Evolutionary conservation across 2,329 filamentous ascomycete genomes (phyloP).

Genomic region (Ploettnerulaceae sp.): DNA sequence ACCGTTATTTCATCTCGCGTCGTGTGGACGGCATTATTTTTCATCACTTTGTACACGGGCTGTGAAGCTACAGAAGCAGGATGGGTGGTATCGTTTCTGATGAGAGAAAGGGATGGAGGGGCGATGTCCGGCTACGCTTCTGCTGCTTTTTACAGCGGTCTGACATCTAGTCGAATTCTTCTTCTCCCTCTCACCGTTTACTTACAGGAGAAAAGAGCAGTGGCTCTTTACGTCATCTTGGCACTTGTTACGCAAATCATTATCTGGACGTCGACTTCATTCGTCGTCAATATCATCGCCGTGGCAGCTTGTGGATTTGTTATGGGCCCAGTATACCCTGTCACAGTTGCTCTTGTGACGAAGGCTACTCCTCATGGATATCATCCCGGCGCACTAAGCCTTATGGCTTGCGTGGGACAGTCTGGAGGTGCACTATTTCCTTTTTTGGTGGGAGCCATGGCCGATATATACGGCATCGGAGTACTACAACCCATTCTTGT

Average conservation of each 20-base stretch:
- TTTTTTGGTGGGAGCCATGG: conserved; percentile 10
- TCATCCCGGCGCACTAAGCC: conserved; percentile 11
- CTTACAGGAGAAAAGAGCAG: conserved; percentile 64
- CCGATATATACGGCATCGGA: conserved; percentile 3
- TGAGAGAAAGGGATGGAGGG: conserved; percentile 62
- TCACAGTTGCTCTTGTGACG: conserved; percentile 10
- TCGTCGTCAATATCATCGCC: conserved; percentile 43
- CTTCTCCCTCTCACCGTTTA: conserved; percentile 71
- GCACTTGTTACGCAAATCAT: conserved; percentile 62
- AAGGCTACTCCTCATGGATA: conserved; percentile 9
- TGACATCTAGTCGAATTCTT: conserved; percentile 67
- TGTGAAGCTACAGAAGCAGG: conserved; percentile 69
- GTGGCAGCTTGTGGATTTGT: conserved; percentile 9
- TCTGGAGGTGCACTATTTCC: conserved; percentile 11
- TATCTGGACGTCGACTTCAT: conserved; percentile 75
- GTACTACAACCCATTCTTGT: conserved; percentile 9
- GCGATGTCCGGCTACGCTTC: conserved; percentile 71
- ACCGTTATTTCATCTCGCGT: conserved; percentile 7
- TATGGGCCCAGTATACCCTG: conserved; percentile 11
- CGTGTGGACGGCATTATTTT: conserved; percentile 39
- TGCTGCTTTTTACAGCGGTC: conserved; percentile 77
- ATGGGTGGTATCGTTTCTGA: conserved; percentile 83
- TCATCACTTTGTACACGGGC: conserved; percentile 73
- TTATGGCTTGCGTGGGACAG: conserved; percentile 11
- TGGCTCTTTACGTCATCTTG: conserved; percentile 57